phyloP scores from a whole-genome alignment of 352 stramenopile genomes.

The Aphanomyces cochlioides region DNA sequence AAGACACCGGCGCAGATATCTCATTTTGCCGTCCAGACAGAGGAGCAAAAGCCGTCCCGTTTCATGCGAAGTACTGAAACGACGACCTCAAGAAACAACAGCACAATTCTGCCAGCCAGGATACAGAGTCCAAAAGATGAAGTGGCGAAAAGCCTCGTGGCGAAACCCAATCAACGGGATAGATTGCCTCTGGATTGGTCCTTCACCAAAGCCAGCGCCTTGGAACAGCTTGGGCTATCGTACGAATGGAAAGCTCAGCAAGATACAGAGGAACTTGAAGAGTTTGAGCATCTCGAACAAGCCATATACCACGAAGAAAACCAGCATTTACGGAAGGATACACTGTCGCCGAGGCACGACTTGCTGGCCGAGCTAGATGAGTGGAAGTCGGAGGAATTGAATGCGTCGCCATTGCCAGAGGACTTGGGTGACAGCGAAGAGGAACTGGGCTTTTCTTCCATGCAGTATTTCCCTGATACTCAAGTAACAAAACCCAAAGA shows the following conservation, averaged over 20 bases:
- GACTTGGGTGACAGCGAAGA: neutral
- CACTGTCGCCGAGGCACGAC: neutral
- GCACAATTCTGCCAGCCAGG: no score
- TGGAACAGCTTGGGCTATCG: conserved; percentile 16
- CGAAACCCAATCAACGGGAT: neutral
- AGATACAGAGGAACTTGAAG: conserved; percentile 22
- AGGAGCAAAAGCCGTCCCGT: no score
- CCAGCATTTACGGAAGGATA: neutral
- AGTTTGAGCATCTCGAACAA: conserved; percentile 26
- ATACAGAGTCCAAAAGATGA: no score
- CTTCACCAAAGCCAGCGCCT: neutral
- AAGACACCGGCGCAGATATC: neutral
- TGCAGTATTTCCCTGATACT: neutral
- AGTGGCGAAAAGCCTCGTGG: no score
- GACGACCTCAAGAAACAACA: no score
- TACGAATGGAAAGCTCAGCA: conserved; percentile 27
- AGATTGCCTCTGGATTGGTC: neutral
- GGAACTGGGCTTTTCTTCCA: neutral
- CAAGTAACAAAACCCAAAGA: neutral
- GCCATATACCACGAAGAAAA: no score
- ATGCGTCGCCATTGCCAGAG: neutral
- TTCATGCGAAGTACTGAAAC: no score
- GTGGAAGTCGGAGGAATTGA: neutral
- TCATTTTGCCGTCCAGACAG: no score
- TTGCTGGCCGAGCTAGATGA: neutral